phyloP scores from a whole-genome alignment of 371 early-diverging fungal genomes.

The Apophysomyces sp. region DNA sequence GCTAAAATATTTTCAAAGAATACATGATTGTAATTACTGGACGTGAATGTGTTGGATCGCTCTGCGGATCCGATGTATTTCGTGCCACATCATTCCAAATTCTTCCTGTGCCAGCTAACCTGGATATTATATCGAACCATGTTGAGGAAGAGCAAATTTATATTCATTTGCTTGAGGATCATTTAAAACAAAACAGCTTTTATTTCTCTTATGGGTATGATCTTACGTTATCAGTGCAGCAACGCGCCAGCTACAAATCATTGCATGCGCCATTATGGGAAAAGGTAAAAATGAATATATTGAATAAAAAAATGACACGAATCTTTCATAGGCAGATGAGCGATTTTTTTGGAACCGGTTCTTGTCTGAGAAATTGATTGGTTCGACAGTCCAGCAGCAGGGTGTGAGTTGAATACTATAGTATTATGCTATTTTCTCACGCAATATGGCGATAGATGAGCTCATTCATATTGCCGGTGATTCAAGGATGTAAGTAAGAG shows the following conservation, averaged over 20 bases:
- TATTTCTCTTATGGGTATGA: slow-evolving; percentile 86
- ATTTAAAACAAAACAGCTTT: slow-evolving; percentile 63
- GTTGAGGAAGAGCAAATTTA: slow-evolving; percentile 74
- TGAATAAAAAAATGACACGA: not conserved
- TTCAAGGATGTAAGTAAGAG: slow-evolving; percentile 81
- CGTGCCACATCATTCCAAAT: slow-evolving; percentile 71
- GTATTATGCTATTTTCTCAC: no score
- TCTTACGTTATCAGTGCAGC: slow-evolving; percentile 80
- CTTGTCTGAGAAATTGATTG: slow-evolving; percentile 63
- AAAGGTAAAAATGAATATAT: slow-evolving; percentile 22
- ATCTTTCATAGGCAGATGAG: slow-evolving; percentile 61
- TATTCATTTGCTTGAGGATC: slow-evolving; percentile 63
- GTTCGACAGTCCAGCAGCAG: slow-evolving; percentile 14
- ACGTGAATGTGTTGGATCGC: slow-evolving; percentile 63
- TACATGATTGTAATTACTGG: slow-evolving; percentile 79
- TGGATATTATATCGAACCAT: slow-evolving; percentile 21
- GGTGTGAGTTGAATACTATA: slow-evolving; percentile 43
- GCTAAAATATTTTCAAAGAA: no score
- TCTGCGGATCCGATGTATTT: slow-evolving; percentile 70
- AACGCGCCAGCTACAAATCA: slow-evolving; percentile 39
- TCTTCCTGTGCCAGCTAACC: slow-evolving; percentile 63
- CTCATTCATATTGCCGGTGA: slow-evolving; percentile 84
- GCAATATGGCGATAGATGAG: no score
- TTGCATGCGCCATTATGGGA: slow-evolving; percentile 21
- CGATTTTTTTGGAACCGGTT: slow-evolving; percentile 91